Evolutionary conservation across 208 protist species (phyloP), one percentile per base, ranked within the genome.

Genomic region (Endotrypanum monterogeii): DNA sequence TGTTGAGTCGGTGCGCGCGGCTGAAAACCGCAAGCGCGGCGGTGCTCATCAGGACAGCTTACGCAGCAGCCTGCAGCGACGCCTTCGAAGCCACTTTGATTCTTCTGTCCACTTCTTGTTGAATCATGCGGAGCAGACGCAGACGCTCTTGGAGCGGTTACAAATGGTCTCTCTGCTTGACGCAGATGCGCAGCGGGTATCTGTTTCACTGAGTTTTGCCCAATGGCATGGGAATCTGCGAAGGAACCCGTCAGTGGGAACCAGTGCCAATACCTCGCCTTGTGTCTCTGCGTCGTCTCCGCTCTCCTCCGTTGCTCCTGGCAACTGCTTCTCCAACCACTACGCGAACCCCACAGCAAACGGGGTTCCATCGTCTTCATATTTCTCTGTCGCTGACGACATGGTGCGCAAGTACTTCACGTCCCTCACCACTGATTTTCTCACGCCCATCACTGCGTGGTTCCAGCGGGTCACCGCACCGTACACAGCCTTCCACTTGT

Each of bases 371-470:
- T 56, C 81, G 16, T 91, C 85, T 70, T 87, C 86, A 37, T 85
- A 93, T 54, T 91, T 80, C 68, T 86, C 83, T 60, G 85, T 97
- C 32, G 90, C 88, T 14, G 90, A 97, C 74, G 89, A 94, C 67
- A 87, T 94, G 28, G 76, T 94, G 52, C 85, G 88, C 41, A 92
- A 91, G 72, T 97, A 94, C 80, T 97, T 97, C 73, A 79, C 72
- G n/a, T 93, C 90, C 54, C 83, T 97, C 44, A 97, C 92, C 8
- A 81, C 67, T 37, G 90, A 97, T 80, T 97, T 97, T 78, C 81
- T 97, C 32, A 83, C 80, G 16, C 92, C 92, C 14, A 77, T 97
- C 9, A 82, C 77, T 44, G 62, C 78, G 16, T 96, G 89, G 89
- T 96, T 91, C 75, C 66, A 82, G 44, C 39, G 23, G 35, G 79